Base-by-base conservation (phyloP, 1,139 yeast genomes). In the Kluyveromyces sp. region DNA sequence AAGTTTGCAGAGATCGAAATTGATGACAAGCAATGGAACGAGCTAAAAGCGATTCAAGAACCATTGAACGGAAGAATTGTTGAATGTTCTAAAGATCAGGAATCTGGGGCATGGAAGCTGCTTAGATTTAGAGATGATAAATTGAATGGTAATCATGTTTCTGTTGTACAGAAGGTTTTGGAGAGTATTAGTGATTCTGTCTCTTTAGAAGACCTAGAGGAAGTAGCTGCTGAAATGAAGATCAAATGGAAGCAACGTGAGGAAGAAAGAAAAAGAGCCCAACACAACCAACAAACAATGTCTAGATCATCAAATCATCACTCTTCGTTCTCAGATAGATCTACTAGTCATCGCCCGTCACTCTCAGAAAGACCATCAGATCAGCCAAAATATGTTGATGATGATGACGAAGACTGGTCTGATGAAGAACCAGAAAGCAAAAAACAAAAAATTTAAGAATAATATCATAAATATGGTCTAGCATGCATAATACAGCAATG, bases 121-220 rank as follows among this genome's bases (percentile, higher is more conserved):
- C 66, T 92, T 49, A 73, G 99, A 49, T 92, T 92, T 65, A 74
- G 99, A 62, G 96, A 92, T 65, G 99, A 94, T 63, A 94, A 94
- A 62, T 67, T 78, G 27, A 83, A 85, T 59, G 97, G 95, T 7
- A 94, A 94, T 63, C 96, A 88, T 64, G 65, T 80, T 4, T 71
- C 81, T 25, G 88, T 86, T 25, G 96, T 89, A 10, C 81, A 79
- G 49, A 90, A 84, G 59, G 90, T 92, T 39, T 67, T 90, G 45
- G 79, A 81, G 52, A 83, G 95, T 61, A 92, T 94, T 43, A 78
- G 79, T 53, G 98, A 92, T 65, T 85, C 94, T 1, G 96, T 92
- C 2, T 73, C 79, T 25, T 81, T 84, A 53, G 84, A 86, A 47
- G 96, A 90, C 54, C 69, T 92, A 38, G 68, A 78, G 6, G 77